These are phyloP conservation scores for Chlorophyllum brunneum DNA, from an alignment of 768 basidiomycete species.

Conservation along the genomic window DNA sequence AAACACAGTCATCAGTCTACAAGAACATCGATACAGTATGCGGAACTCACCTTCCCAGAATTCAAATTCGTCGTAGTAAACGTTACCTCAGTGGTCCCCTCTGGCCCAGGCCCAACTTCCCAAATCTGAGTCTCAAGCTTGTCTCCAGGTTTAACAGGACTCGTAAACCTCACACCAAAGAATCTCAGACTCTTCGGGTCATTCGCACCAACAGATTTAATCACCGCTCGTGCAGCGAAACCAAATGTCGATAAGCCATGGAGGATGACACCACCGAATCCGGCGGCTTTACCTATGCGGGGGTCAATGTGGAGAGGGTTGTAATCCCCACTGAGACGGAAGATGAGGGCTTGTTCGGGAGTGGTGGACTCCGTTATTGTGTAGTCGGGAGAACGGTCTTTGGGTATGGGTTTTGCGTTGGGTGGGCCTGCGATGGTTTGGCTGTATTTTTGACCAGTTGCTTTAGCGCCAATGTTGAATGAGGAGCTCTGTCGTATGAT, in stretches of 20 bases:
- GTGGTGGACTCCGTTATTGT: conserved; percentile 59
- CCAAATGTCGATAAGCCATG: conserved; percentile 84
- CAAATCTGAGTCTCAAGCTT: conserved; percentile 74
- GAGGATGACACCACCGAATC: conserved; percentile 83
- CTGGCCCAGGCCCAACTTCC: conserved; percentile 67
- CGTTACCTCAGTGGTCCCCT: conserved; percentile 55
- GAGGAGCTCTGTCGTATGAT: conserved; percentile 44
- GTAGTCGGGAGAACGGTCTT: conserved; percentile 58
- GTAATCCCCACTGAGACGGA: conserved; percentile 76
- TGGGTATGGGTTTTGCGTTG: conserved; percentile 56
- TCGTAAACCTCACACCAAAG: conserved; percentile 75
- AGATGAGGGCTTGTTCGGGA: conserved; percentile 63
- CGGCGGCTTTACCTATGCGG: conserved; percentile 60
- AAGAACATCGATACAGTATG: not conserved
- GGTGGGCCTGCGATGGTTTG: conserved; percentile 61
- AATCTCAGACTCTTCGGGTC: conserved; percentile 60
- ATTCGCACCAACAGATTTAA: conserved; percentile 57
- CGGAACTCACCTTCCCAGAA: conserved; percentile 44
- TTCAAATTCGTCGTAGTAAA: conserved; percentile 60
- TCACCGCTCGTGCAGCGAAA: conserved; percentile 73
- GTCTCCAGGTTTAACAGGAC: conserved; percentile 83
- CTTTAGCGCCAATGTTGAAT: conserved; percentile 69
- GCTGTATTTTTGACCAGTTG: conserved; percentile 55
- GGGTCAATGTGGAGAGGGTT: conserved; percentile 83
- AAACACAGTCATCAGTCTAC: not conserved